phyloP scores from a whole-genome alignment of 2,329 filamentous ascomycete species.

The Monilinia polystroma region DNA sequence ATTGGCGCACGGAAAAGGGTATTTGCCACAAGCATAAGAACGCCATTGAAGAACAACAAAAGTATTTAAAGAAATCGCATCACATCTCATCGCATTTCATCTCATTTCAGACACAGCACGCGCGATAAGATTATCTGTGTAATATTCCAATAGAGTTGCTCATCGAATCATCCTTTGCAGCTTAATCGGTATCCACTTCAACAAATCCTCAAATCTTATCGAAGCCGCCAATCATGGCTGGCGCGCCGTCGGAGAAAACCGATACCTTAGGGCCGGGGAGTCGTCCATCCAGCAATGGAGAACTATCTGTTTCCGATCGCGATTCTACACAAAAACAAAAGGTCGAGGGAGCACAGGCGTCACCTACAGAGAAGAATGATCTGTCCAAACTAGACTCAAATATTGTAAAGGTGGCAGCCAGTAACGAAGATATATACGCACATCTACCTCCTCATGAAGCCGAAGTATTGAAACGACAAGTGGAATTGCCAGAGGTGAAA shows the following conservation, averaged over 20 bases:
- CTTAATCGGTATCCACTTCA: neutral
- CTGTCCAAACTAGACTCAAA: slow-evolving; percentile 46
- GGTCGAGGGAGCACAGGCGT: slow-evolving; percentile 50
- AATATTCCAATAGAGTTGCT: too few relatives aligned
- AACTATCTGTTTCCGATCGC: slow-evolving; percentile 29
- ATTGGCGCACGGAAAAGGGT: too few relatives aligned
- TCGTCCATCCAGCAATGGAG: slow-evolving; percentile 30
- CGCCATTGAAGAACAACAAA: too few relatives aligned
- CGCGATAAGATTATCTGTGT: too few relatives aligned
- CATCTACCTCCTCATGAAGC: slow-evolving; percentile 66
- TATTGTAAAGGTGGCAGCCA: slow-evolving; percentile 38
- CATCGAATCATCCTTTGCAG: neutral
- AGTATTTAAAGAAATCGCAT: too few relatives aligned
- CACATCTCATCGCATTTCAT: neutral
- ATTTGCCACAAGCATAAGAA: too few relatives aligned
- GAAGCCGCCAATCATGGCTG: slow-evolving; percentile 36
- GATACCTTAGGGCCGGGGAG: slow-evolving; percentile 28
- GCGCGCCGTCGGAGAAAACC: slow-evolving; percentile 35
- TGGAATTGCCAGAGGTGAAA: slow-evolving; percentile 62
- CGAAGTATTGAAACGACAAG: slow-evolving; percentile 65
- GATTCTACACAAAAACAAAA: slow-evolving; percentile 29
- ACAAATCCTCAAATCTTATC: neutral
- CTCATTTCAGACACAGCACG: too few relatives aligned
- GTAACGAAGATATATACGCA: slow-evolving; percentile 53
- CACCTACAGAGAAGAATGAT: slow-evolving; percentile 57